Percentiles rank a stretch among this genome's conserved stretches.
Evolutionary conservation across 345 rosid genomes (phyloP).

Genomic region (Populus nigra): DNA sequence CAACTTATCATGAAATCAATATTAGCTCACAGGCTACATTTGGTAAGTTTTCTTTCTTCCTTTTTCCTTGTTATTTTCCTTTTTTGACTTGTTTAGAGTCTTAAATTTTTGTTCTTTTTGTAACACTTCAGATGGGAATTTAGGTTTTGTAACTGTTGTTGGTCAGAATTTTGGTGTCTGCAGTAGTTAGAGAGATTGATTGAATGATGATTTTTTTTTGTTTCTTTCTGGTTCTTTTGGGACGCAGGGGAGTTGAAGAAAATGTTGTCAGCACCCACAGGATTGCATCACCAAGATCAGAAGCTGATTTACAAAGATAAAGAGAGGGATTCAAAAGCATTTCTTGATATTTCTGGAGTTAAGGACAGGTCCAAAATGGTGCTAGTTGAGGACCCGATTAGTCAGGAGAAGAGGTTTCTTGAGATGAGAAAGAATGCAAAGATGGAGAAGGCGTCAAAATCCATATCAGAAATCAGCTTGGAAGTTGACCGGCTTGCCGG

Average conservation of each 20-base stretch:
- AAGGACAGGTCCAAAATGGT: constrained; percentile 90
- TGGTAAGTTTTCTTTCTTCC: constrained; percentile 38
- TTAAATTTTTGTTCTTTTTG: background rate
- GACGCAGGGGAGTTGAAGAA: constrained; percentile 93
- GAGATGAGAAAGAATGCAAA: constrained; percentile 85
- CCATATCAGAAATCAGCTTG: constrained; percentile 80
- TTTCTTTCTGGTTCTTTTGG: background rate
- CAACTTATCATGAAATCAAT: constrained; percentile 75
- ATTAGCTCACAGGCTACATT: constrained; percentile 87
- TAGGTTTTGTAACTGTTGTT: background rate
- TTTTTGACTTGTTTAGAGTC: background rate
- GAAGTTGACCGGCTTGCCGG: constrained; percentile 88
- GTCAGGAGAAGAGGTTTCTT: constrained; percentile 78
- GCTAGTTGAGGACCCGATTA: constrained; percentile 76
- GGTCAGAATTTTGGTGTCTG: background rate
- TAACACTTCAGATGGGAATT: background rate
- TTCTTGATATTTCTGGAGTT: constrained; percentile 82
- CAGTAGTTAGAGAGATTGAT: background rate
- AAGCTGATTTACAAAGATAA: constrained; percentile 84
- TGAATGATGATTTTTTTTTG: background rate
- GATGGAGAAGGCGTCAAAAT: constrained; percentile 85
- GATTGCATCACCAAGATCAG: constrained; percentile 90
- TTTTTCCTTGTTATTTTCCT: background rate
- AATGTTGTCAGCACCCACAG: constrained; percentile 82
- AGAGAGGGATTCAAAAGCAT: constrained; percentile 89